Evolutionary conservation across 2,329 filamentous ascomycete species (phyloP), one percentile per base, ranked within the genome.

Genomic region (Beauveria rudraprayagi): DNA sequence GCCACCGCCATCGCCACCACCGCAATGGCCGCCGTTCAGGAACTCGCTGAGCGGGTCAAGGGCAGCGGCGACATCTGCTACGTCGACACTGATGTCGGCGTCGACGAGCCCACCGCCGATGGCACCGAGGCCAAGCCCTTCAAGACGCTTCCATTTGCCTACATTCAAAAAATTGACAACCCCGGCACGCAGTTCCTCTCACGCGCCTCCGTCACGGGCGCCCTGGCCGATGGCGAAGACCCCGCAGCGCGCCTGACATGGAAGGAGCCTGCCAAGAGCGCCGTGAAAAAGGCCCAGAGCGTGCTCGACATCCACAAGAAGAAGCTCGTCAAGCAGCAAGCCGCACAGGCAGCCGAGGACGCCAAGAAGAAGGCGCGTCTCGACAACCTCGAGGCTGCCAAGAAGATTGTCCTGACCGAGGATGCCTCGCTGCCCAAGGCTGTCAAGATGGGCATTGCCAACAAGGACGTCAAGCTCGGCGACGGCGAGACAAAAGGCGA

Each of bases 211-310:
- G 78, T 82, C 63, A 87, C 84, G 54, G 85, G 83, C 28, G 73
- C 82, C 24, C 75, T 82, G n/a, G 81, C 77, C 60, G 80, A 82
- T 66, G 82, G 82, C 70, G 86, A 85, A 64, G 89, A 91, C 68
- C 80, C 82, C 65, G 79, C 81, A 59, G 81, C 81, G 59, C 82
- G 84, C 65, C 75, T 87, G 65, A 82, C 85, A 67, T 96, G 88
- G 89, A 93, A 92, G 77, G 86, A 88, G 60, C 88, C 86, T 22
- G 87, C 89, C 63, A 95, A 94, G 79, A 89, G 88, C 63, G 91
- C 90, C 24, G 74, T 91, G 71, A 96, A 96, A 80, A 95, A 95
- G 77, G 89, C 88, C 4, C 84, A 85, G 77, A 87, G 86, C 73
- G 85, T 86, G 65, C 85, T 85, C 65, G 89, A 91, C 66, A 80